Conservation (phyloP, 2,329 filamentous ascomycete genomes). For the Colletotrichum simmondsii region DNA sequence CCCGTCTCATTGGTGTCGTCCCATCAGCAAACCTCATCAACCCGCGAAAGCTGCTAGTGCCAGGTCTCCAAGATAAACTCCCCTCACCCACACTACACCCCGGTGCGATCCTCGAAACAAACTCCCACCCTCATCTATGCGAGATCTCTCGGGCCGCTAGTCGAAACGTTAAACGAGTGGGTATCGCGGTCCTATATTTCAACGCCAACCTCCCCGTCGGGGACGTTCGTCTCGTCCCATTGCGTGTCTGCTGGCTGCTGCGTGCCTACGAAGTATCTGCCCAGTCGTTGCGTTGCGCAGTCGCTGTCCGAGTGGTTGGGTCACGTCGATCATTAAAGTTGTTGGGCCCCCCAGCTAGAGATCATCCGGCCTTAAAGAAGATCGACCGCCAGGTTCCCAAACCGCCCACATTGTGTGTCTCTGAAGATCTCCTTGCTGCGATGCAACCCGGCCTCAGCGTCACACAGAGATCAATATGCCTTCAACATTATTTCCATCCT, state of each 20-base stretch:
- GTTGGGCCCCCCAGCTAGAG: not conserved
- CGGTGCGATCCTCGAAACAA: constrained; percentile 25
- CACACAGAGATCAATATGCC: constrained; percentile 28
- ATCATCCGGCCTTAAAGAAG: constrained; percentile 29
- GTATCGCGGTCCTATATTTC: constrained; percentile 32
- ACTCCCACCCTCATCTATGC: constrained; percentile 27
- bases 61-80: constrained; percentile 16
- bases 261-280: not conserved
- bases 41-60: constrained; percentile 15
- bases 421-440: constrained; percentile 26
- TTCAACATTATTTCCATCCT: constrained; percentile 18
- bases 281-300: constrained; percentile 10
- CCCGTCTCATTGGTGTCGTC: constrained; percentile 17
- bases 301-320: constrained; percentile 26
- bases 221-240: constrained; percentile 6
- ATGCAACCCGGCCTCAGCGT: constrained; percentile 29
- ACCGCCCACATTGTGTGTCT: not conserved
- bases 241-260: not conserved
- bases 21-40: constrained; percentile 10
- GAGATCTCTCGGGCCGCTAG: constrained; percentile 33
- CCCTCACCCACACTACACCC: constrained; percentile 11
- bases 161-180: constrained; percentile 31
- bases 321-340: constrained; percentile 17
- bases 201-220: constrained; percentile 15
- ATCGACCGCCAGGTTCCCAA: constrained; percentile 26